Evolutionary conservation across 768 basidiomycete genomes (phyloP).

Genomic region (Cytidiella melzeri): DNA sequence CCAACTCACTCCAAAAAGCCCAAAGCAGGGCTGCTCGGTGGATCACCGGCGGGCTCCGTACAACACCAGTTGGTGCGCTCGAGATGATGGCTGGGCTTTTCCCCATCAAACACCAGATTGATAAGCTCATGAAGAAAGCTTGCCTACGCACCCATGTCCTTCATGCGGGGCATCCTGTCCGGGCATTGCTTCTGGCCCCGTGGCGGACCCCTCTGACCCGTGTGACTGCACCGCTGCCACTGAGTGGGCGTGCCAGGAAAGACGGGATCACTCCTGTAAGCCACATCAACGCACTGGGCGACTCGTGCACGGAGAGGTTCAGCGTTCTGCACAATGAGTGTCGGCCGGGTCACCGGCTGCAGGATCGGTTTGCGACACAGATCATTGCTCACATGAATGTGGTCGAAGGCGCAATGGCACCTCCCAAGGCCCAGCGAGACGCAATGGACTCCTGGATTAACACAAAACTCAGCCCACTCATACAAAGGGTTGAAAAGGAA

Average conservation of each 20-base stretch:
- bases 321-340: constrained; percentile 3
- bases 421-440: constrained; percentile 1
- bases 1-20: too few species aligned
- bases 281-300: neutral
- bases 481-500: neutral
- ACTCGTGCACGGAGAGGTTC: constrained; percentile 2
- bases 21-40: constrained; percentile 16
- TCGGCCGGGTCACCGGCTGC: constrained; percentile 1
- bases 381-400: neutral
- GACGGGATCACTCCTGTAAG: constrained; percentile 1
- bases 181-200: neutral
- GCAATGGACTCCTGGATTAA: neutral
- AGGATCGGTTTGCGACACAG: neutral
- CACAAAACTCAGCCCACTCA: neutral
- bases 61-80: constrained; percentile 15
- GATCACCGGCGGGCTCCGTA: constrained; percentile 17
- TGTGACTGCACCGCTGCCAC: neutral
- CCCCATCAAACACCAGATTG: neutral
- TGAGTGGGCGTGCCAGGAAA: neutral
- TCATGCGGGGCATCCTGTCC: constrained; percentile 3
- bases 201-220: neutral
- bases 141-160: too few species aligned
- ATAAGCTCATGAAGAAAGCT: too few species aligned
- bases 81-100: too few species aligned
- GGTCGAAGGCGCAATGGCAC: neutral